A percentile compares a stretch with the other conserved stretches of the same genome.
phyloP scores from a whole-genome alignment of 1,284 basidiomycete genomes.

The Sutorius eximius region DNA sequence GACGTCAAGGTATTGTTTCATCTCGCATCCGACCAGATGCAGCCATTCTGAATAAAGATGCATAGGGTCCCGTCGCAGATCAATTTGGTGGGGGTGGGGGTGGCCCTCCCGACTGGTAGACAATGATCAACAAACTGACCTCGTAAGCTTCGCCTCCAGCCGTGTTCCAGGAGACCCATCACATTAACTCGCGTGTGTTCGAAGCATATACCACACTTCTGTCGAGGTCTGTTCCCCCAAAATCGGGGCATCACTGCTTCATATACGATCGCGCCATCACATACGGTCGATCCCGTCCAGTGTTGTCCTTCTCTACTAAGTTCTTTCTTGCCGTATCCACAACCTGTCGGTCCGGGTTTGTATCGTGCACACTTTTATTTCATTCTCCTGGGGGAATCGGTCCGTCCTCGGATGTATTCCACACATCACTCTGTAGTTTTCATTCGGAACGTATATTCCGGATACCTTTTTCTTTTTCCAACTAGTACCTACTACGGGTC shows the following conservation, averaged over 20 bases:
- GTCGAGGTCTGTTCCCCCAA: conserved; percentile 3
- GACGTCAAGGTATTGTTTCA: conserved; percentile 14
- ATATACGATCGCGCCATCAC: conserved; percentile 12
- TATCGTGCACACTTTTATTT: conserved; percentile 11
- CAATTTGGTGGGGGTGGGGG: conserved; percentile 16
- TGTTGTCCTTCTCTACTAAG: neutral
- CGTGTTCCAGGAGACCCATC: neutral
- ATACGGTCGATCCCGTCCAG: neutral
- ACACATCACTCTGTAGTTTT: conserved; percentile 11
- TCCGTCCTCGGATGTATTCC: conserved; percentile 5
- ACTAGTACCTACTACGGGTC: neutral
- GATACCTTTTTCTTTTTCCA: neutral
- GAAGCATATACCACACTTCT: conserved; percentile 4
- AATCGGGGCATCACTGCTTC: conserved; percentile 11
- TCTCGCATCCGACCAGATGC: neutral
- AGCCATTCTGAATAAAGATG: conserved; percentile 4
- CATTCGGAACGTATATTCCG: conserved; percentile 6
- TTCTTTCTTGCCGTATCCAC: conserved; percentile 8
- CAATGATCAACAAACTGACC: neutral
- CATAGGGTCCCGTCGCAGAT: conserved; percentile 20
- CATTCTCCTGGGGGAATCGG: conserved; percentile 3
- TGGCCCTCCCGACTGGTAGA: conserved; percentile 29
- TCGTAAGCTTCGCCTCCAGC: conserved; percentile 13
- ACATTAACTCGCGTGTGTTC: conserved; percentile 6
- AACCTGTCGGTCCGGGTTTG: conserved; percentile 10